Evolutionary conservation across 805 yeast species (phyloP).

Genomic region (Tetrapisispora arboricola): DNA sequence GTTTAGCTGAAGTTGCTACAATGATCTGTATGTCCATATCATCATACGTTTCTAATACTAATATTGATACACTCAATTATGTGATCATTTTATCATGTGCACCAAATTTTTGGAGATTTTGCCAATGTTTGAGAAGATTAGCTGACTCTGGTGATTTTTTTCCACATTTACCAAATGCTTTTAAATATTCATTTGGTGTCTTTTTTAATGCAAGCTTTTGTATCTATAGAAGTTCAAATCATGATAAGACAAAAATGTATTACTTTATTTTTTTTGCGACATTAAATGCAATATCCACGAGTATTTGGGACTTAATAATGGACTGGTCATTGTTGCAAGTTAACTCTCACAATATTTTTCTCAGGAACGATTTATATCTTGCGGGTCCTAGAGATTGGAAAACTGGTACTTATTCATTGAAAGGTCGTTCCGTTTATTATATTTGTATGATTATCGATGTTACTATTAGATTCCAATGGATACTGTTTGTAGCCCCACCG

Average conservation of each 20-base stretch:
- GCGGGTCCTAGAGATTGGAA: slow-evolving; percentile 33
- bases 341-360: slow-evolving; percentile 42
- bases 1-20: slow-evolving; percentile 74
- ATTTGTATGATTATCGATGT: slow-evolving; percentile 65
- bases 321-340: slow-evolving; percentile 84
- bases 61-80: slow-evolving; percentile 45
- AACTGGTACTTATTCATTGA: slow-evolving; percentile 21
- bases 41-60: background rate
- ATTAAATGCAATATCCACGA: slow-evolving; percentile 56
- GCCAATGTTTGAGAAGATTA: slow-evolving; percentile 86
- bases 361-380: slow-evolving; percentile 66
- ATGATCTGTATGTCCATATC: slow-evolving; percentile 70
- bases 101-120: slow-evolving; percentile 82
- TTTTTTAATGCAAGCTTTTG: slow-evolving; percentile 64
- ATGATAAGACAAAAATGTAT: slow-evolving; percentile 33
- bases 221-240: slow-evolving; percentile 45
- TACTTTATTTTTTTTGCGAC: slow-evolving; percentile 64
- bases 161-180: slow-evolving; percentile 87
- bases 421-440: slow-evolving; percentile 46
- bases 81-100: slow-evolving; percentile 78
- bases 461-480: slow-evolving; percentile 79
- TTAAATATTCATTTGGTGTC: slow-evolving; percentile 60
- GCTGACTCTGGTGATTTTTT: slow-evolving; percentile 92
- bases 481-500: slow-evolving; percentile 73
- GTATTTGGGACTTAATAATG: slow-evolving; percentile 87